These are phyloP conservation scores for Arxiozyma slooffiae DNA, from an alignment of 1,139 yeast species.

Conservation along the genomic window DNA sequence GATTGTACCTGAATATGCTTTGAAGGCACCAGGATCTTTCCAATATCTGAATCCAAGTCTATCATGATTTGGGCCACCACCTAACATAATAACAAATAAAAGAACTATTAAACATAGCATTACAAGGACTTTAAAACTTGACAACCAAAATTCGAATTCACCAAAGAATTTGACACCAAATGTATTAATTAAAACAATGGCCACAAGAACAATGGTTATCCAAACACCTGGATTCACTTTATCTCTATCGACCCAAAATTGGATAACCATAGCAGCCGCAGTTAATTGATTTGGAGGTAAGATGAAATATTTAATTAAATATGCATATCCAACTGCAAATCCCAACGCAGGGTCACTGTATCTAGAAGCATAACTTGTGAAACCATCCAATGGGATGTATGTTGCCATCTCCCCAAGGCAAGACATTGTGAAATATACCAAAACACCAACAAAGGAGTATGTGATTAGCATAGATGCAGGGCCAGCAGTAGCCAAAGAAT, in stretches of 20 bases:
- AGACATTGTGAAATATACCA: slow-evolving; percentile 61
- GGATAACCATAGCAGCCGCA: slow-evolving; percentile 31
- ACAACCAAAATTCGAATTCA: slow-evolving; percentile 60
- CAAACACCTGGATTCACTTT: slow-evolving; percentile 43
- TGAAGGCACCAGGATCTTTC: slow-evolving; percentile 39
- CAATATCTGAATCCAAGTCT: slow-evolving; percentile 43
- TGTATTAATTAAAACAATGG: slow-evolving; percentile 44
- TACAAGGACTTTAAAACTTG: slow-evolving; percentile 47
- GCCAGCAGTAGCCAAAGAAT: slow-evolving; percentile 55
- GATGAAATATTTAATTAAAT: slow-evolving; percentile 53
- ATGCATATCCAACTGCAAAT: slow-evolving; percentile 64
- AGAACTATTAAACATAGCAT: slow-evolving; percentile 46
- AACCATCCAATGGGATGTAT: slow-evolving; percentile 60
- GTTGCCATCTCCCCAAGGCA: slow-evolving; percentile 76
- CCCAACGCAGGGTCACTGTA: slow-evolving; percentile 65
- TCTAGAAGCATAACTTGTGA: slow-evolving; percentile 59
- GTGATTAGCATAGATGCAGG: slow-evolving; percentile 60
- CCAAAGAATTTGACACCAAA: slow-evolving; percentile 51
- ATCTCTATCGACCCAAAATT: slow-evolving; percentile 42
- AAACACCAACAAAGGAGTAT: slow-evolving; percentile 50
- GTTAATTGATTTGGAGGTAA: slow-evolving; percentile 55
- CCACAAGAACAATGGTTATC: slow-evolving; percentile 40
- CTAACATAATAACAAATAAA: slow-evolving; percentile 44
- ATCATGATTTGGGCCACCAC: slow-evolving; percentile 50
- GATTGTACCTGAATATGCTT: slow-evolving; percentile 39